These are phyloP conservation scores for Eutypella sp. DNA, from an alignment of 2,329 filamentous ascomycete species.

Conservation along the genomic window DNA sequence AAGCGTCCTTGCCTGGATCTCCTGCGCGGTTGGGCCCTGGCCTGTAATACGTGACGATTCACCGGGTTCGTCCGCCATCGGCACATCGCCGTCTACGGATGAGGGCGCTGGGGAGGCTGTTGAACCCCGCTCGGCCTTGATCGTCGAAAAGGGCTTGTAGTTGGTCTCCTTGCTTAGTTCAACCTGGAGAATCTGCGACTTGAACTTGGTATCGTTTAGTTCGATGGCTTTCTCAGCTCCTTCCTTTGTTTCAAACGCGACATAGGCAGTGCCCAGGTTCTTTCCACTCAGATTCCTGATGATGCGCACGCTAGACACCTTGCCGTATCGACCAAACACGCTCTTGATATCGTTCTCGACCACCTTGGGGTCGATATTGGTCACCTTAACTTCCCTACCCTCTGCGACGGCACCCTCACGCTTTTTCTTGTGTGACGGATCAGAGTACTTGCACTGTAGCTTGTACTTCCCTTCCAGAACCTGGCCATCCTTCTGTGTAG, in stretches of 20 bases:
- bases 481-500: slow-evolving; percentile 67
- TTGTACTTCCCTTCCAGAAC: slow-evolving; percentile 63
- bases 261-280: slow-evolving; percentile 73
- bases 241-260: slow-evolving; percentile 69
- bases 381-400: slow-evolving; percentile 78
- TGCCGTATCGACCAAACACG: slow-evolving; percentile 71
- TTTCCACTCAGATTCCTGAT: slow-evolving; percentile 62
- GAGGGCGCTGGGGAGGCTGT: slow-evolving; percentile 31
- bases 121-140: slow-evolving; percentile 26
- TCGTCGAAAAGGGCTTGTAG: slow-evolving; percentile 51
- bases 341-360: slow-evolving; percentile 65
- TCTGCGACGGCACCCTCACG: slow-evolving; percentile 80
- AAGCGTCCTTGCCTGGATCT: slow-evolving; percentile 65
- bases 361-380: slow-evolving; percentile 57
- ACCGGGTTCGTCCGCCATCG: slow-evolving; percentile 28
- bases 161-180: slow-evolving; percentile 53
- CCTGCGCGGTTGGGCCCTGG: slow-evolving; percentile 36
- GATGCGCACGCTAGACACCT: slow-evolving; percentile 66
- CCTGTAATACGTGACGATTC: slow-evolving; percentile 7
- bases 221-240: slow-evolving; percentile 63
- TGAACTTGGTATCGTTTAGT: slow-evolving; percentile 67
- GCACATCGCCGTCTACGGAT: slow-evolving; percentile 33
- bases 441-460: slow-evolving; percentile 76
- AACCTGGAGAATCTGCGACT: slow-evolving; percentile 62
- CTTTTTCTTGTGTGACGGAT: slow-evolving; percentile 72